Percentiles rank a stretch among this genome's conserved stretches.
These are phyloP conservation scores for Cordyceps pruinosa DNA, from an alignment of 2,329 filamentous ascomycete species.

Conservation along the genomic window DNA sequence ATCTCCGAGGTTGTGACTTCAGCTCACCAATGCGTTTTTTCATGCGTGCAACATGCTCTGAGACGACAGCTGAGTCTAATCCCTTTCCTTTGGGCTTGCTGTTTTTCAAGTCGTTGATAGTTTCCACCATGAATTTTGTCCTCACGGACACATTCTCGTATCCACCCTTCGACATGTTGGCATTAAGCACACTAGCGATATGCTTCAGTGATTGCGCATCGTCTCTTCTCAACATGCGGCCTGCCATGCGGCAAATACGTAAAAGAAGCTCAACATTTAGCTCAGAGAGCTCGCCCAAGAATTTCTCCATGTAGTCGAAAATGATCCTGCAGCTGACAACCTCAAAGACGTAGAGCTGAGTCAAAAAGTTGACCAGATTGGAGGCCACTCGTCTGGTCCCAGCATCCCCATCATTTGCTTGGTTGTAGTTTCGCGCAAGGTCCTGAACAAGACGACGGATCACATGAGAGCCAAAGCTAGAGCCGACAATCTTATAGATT, in stretches of 20 bases:
- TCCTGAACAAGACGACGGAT: slow-evolving; percentile 70
- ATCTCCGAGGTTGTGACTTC: slow-evolving; percentile 47
- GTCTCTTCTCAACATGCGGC: slow-evolving; percentile 77
- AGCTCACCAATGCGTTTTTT: slow-evolving; percentile 79
- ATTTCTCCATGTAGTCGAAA: slow-evolving; percentile 82
- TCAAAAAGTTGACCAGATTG: slow-evolving; percentile 76
- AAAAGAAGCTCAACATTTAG: slow-evolving; percentile 83
- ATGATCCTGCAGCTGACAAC: slow-evolving; percentile 75
- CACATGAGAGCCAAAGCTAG: slow-evolving; percentile 83
- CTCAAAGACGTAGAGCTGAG: slow-evolving; percentile 88
- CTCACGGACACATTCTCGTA: slow-evolving; percentile 71
- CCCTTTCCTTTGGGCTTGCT: slow-evolving; percentile 76
- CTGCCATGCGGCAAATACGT: slow-evolving; percentile 74
- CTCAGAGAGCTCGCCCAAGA: slow-evolving; percentile 70
- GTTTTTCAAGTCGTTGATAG: slow-evolving; percentile 89
- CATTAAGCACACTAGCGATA: slow-evolving; percentile 73
- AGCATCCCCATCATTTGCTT: slow-evolving; percentile 33
- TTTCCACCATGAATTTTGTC: slow-evolving; percentile 96
- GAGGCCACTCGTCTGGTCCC: slow-evolving; percentile 35
- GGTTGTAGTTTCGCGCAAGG: slow-evolving; percentile 60
- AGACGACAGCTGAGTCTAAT: slow-evolving; percentile 62
- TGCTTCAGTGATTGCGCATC: slow-evolving; percentile 85
- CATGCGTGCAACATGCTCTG: slow-evolving; percentile 81
- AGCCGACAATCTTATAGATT: slow-evolving; percentile 78
- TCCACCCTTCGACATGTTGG: slow-evolving; percentile 59